phyloP scores from a whole-genome alignment of 2,329 filamentous ascomycete genomes.

The Aspergillus sergii region DNA sequence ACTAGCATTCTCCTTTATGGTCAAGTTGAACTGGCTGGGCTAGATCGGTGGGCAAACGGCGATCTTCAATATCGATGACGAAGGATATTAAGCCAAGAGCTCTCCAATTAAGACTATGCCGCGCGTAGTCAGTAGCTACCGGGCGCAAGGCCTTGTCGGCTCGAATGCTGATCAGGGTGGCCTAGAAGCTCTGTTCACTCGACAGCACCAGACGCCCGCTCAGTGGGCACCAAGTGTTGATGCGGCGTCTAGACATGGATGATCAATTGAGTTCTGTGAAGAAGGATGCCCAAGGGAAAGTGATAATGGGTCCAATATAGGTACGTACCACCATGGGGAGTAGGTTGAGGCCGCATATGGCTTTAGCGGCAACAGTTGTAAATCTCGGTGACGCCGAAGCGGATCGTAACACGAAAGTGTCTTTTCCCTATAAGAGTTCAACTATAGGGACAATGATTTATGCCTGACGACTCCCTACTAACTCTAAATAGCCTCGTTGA shows the following conservation, averaged over 20 bases:
- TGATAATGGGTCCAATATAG: neutral
- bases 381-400: neutral
- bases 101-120: neutral
- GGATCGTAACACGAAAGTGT: neutral
- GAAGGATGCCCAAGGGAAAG: neutral
- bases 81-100: neutral
- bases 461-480: neutral
- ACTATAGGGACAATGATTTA: neutral
- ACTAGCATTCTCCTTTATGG: neutral
- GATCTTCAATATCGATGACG: neutral
- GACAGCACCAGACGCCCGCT: too few species aligned
- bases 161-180: too few species aligned
- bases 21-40: neutral
- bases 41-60: neutral
- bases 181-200: too few species aligned
- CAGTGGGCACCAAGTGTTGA: too few species aligned
- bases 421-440: neutral
- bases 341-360: neutral
- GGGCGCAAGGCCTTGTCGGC: neutral
- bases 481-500: neutral
- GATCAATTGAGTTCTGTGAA: neutral
- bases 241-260: too few species aligned
- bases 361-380: neutral
- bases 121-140: neutral
- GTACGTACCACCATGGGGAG: neutral